These are phyloP conservation scores for Neophaeococcomyces mojaviensis DNA, from an alignment of 2,329 filamentous ascomycete genomes.

Conservation along the genomic window DNA sequence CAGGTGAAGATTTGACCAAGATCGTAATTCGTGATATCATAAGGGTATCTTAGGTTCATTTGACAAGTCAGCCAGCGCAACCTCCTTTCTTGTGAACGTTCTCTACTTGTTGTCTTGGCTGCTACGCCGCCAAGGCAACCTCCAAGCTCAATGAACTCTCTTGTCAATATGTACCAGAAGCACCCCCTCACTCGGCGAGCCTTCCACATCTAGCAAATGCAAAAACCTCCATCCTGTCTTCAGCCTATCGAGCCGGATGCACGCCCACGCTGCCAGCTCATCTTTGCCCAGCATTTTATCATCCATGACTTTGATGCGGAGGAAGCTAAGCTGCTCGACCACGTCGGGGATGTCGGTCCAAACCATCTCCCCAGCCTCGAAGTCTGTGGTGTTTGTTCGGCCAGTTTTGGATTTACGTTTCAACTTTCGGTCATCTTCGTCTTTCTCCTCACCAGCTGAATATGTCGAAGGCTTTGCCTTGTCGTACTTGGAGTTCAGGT, in stretches of 20 bases:
- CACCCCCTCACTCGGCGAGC: slow-evolving; percentile 57
- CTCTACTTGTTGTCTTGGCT: too few relatives aligned
- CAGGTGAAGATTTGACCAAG: too few relatives aligned
- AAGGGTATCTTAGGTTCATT: too few relatives aligned
- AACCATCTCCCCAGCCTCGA: slow-evolving; percentile 50
- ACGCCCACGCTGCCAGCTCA: slow-evolving; percentile 78
- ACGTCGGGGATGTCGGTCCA: slow-evolving; percentile 53
- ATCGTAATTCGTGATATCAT: too few relatives aligned
- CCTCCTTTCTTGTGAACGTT: too few relatives aligned
- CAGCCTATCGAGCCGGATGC: slow-evolving; percentile 74
- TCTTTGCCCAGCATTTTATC: slow-evolving; percentile 68
- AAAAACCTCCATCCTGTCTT: slow-evolving; percentile 70
- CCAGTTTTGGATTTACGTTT: slow-evolving; percentile 52
- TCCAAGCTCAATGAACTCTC: slow-evolving; percentile 12
- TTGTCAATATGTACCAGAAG: slow-evolving; percentile 70
- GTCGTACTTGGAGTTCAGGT: slow-evolving; percentile 31
- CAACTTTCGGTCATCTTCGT: slow-evolving; percentile 39
- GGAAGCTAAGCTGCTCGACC: slow-evolving; percentile 63
- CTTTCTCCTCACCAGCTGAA: slow-evolving; percentile 35
- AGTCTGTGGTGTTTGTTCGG: slow-evolving; percentile 57
- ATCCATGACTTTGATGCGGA: slow-evolving; percentile 79
- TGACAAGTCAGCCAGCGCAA: too few relatives aligned
- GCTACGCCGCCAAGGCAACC: too few relatives aligned
- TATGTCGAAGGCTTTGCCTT: neutral
- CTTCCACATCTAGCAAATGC: slow-evolving; percentile 63